phyloP scores from a whole-genome alignment of 441 rosid species.

The Arabidopsis lyrata region DNA sequence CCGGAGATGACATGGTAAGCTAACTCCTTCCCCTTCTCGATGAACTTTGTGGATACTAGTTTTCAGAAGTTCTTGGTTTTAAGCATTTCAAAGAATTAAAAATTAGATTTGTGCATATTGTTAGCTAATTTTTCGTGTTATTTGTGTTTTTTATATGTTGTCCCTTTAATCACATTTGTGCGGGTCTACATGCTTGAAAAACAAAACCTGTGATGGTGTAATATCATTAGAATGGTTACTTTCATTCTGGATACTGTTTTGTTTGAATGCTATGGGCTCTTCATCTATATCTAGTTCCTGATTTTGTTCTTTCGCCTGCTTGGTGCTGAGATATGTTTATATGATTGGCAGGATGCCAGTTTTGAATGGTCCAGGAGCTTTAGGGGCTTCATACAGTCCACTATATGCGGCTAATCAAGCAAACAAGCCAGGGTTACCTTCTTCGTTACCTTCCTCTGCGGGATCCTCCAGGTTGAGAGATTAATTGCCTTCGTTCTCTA shows the following conservation, averaged over 20 bases:
- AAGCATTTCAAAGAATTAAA: slow-evolving; percentile 23
- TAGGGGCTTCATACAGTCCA: slow-evolving; percentile 79
- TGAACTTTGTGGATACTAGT: slow-evolving; percentile 26
- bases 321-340: slow-evolving; percentile 17
- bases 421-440: slow-evolving; percentile 59
- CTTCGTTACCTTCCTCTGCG: slow-evolving; percentile 44
- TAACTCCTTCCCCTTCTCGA: slow-evolving; percentile 25
- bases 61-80: slow-evolving; percentile 21
- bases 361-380: slow-evolving; percentile 85
- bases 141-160: slow-evolving; percentile 1
- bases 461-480: slow-evolving; percentile 69
- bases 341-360: slow-evolving; percentile 81
- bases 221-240: slow-evolving; percentile 19
- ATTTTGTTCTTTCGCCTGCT: slow-evolving; percentile 10
- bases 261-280: not conserved
- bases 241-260: slow-evolving; percentile 13
- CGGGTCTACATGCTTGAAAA: slow-evolving; percentile 4
- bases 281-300: slow-evolving; percentile 20
- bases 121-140: slow-evolving; percentile 6
- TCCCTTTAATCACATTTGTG: slow-evolving; percentile 5
- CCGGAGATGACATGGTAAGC: slow-evolving; percentile 97
- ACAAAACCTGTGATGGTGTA: not conserved
- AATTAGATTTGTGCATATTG: slow-evolving; percentile 11
- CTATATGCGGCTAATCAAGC: slow-evolving; percentile 73
- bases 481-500: not conserved